Evolutionary conservation across 2,329 filamentous ascomycete genomes (phyloP).

Genomic region (Rhexocercosporidium sp.): DNA sequence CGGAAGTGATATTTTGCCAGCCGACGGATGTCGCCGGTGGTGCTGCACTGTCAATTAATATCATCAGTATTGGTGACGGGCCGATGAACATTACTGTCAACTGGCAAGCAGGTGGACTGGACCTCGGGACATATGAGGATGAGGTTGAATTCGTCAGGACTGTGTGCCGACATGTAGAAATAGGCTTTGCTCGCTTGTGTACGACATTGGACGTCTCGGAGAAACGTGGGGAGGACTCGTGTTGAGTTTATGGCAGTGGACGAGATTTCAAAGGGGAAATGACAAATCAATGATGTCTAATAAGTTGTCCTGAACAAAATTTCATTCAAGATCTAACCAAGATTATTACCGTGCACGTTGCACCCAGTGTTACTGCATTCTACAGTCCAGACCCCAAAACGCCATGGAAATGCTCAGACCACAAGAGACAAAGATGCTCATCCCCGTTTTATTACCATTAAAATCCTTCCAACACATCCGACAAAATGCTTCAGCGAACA

Average conservation of each 20-base stretch:
- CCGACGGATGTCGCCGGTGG: constrained; percentile 9
- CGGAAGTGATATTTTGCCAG: constrained; percentile 3
- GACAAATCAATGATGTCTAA: not conserved
- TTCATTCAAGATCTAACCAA: constrained; percentile 5
- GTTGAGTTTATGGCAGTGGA: not conserved
- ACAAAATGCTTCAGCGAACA: not conserved
- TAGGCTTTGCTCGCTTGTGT: not conserved
- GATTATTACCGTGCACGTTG: constrained; percentile 7
- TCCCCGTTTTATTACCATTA: not conserved
- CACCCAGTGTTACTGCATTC: constrained; percentile 8
- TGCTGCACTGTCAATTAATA: constrained; percentile 2
- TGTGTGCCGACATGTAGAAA: not conserved
- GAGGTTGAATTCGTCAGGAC: not conserved
- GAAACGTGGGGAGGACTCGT: not conserved
- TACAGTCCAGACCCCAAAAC: constrained; percentile 5
- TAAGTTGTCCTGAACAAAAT: constrained; percentile 2
- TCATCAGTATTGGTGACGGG: not conserved
- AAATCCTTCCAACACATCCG: not conserved
- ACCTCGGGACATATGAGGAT: not conserved
- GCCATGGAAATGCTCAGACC: constrained; percentile 17
- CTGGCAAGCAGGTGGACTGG: not conserved
- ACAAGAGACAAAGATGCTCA: constrained; percentile 2
- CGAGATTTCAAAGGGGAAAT: no score
- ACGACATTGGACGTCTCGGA: not conserved
- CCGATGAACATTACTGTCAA: constrained; percentile 3